Evolutionary conservation across 495 filamentous ascomycete species (phyloP), one percentile per base, ranked within the genome.

Genomic region (Aspergillus steynii): DNA sequence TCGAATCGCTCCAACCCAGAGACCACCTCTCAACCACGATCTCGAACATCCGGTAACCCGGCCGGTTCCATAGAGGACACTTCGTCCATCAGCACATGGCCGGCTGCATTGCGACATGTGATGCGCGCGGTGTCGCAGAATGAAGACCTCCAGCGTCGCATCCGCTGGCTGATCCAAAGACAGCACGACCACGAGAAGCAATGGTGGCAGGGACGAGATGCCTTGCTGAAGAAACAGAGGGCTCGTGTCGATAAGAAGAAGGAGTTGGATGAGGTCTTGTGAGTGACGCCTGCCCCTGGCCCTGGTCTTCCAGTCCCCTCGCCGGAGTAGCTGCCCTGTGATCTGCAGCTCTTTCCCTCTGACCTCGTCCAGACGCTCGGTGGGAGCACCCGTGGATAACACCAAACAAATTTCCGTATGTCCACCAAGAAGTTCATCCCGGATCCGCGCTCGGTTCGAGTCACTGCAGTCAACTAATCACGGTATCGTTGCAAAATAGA

Each of bases 21-120:
- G 3, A 3, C 37, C 37, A 42, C 37, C 1, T 42, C 37, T 42
- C 59, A 62, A 52, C 46, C 20, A 15, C 47, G 7, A 37, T 20
- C 52, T 9, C 58, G 28, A 53, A 58, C 65, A 8, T 37, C 27
- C n/a, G 14, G 49, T 20, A 27, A 57, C 37, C 37, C 20, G 29
- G 32, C 59, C 68, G 56, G 37, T 61, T 29, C 47, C 51, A 20
- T 48, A 9, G 48, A 20, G 12, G 82, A 86, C 65, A 77, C 86
- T n/a, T 72, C 83, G 26, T 82, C 74, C 14, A 88, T 92, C 59
- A 87, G 81, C 1, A 83, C 88, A 51, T 92, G 87, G 86, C 80
- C 82, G 20, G 66, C 80, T 14, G 89, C 85, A 9, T 72, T 90
- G 14, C 79, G 80, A 60, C 83, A 85, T 76, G 78, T 90, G 6